Percentiles rank a stretch among this genome's conserved stretches.
Conservation (phyloP, 768 basidiomycete species). For the Lentinula sp. region DNA sequence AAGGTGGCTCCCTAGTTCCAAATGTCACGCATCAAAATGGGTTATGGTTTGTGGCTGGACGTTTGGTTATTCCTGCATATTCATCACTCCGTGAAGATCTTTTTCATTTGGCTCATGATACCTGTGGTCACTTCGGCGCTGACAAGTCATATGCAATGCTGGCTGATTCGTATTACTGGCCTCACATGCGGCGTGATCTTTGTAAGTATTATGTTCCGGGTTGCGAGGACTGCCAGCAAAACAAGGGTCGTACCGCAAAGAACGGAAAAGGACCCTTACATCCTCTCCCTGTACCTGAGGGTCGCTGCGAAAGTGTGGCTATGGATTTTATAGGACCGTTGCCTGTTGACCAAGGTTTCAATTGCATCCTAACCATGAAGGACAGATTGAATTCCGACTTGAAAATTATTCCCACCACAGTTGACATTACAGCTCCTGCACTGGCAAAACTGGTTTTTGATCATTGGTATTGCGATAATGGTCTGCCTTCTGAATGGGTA, state of each 20-base stretch:
- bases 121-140: conserved; percentile 11
- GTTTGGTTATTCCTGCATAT: neutral
- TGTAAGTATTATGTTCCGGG: conserved; percentile 17
- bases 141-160: conserved; percentile 13
- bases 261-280: neutral
- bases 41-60: conserved; percentile 5
- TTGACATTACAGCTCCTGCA: conserved; percentile 6
- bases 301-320: neutral
- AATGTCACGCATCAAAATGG: neutral
- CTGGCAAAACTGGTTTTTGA: conserved; percentile 14
- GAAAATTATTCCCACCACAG: conserved; percentile 7
- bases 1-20: conserved; percentile 2
- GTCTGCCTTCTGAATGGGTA: conserved; percentile 18
- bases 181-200: conserved; percentile 18
- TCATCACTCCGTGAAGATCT: neutral
- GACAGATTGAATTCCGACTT: conserved; percentile 5
- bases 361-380: conserved; percentile 13
- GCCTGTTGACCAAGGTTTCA: conserved; percentile 14
- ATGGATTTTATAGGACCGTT: conserved; percentile 16
- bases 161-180: conserved; percentile 10
- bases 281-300: neutral
- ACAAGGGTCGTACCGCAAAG: conserved; percentile 16
- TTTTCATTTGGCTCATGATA: conserved; percentile 12
- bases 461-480: conserved; percentile 20
- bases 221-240: conserved; percentile 18